Conservation (phyloP, 495 filamentous ascomycete genomes). For the Podospora conica region DNA sequence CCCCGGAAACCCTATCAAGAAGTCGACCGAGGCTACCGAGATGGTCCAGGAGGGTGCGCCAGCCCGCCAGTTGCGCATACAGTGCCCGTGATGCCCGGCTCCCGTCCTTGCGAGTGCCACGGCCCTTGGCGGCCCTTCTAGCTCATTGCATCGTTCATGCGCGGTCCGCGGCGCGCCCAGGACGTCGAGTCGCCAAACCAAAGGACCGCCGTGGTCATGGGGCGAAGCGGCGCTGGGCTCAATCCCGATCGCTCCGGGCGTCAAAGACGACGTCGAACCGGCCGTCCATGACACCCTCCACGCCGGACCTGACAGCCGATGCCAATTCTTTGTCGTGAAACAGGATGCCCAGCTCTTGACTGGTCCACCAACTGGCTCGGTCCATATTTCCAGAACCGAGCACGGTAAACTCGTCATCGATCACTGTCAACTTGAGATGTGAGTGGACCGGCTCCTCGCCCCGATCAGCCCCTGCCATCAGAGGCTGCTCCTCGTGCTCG, state of each 20-base stretch:
- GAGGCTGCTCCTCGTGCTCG: constrained; percentile 1
- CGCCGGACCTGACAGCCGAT: constrained; percentile 29
- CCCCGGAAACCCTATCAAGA: constrained; percentile 7
- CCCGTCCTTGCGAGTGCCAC: not conserved
- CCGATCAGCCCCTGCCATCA: not conserved
- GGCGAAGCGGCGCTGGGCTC: not conserved
- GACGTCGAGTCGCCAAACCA: too few species aligned
- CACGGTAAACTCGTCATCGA: constrained; percentile 55
- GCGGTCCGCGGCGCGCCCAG: not conserved
- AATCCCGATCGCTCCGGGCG: constrained; percentile 14
- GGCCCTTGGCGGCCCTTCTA: not conserved
- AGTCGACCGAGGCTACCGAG: constrained; percentile 14
- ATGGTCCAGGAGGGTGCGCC: not conserved
- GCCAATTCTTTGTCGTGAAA: constrained; percentile 48
- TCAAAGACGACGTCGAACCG: constrained; percentile 36
- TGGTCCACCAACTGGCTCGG: constrained; percentile 69
- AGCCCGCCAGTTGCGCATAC: not conserved
- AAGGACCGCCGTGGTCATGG: too few species aligned
- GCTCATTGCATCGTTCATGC: not conserved
- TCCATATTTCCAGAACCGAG: constrained; percentile 74
- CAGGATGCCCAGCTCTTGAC: constrained; percentile 67
- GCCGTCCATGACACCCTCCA: constrained; percentile 40
- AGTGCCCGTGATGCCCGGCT: not conserved
- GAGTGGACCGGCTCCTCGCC: constrained; percentile 54
- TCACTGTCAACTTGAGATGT: constrained; percentile 63